Percentiles rank a stretch among this genome's conserved stretches.
Evolutionary conservation across 768 basidiomycete species (phyloP).

Genomic region (Clitopilus passeckerianus): DNA sequence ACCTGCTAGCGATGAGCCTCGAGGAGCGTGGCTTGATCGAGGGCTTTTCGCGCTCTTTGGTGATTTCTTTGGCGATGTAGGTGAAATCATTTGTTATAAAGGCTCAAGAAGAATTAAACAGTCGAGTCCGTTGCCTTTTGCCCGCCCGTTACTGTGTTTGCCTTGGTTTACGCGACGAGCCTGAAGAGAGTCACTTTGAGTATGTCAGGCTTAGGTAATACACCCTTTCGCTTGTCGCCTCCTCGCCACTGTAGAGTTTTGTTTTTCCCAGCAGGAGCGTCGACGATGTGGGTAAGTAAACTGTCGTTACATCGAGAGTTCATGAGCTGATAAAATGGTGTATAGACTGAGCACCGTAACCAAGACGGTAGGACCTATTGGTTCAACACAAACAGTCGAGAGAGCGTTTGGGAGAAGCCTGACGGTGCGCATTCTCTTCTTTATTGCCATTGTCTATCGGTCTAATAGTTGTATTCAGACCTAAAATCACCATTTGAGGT

Average conservation of each 20-base stretch:
- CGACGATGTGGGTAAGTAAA: not conserved
- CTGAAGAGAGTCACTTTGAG: not conserved
- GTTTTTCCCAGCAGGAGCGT: not conserved
- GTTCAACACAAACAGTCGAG: constrained; percentile 85
- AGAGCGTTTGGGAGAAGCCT: constrained; percentile 98
- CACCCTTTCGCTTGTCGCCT: not conserved
- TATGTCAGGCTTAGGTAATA: not conserved
- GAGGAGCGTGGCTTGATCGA: not conserved
- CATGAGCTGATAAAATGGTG: not conserved
- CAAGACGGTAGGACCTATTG: constrained; percentile 98
- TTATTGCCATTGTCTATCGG: not conserved
- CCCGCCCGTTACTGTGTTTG: not conserved
- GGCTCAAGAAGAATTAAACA: not conserved
- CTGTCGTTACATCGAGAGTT: not conserved
- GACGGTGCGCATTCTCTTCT: constrained; percentile 52
- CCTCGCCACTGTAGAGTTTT: not conserved
- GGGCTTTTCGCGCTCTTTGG: not conserved
- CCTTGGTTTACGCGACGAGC: not conserved
- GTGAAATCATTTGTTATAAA: not conserved
- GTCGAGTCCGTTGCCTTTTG: not conserved
- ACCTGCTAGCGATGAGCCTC: not conserved
- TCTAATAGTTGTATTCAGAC: constrained; percentile 35
- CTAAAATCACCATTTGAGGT: constrained; percentile 93
- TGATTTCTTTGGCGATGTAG: not conserved
- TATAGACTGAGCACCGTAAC: constrained; percentile 88